Base-by-base conservation (phyloP, 768 basidiomycete species). In the Boletus rubropictus region DNA sequence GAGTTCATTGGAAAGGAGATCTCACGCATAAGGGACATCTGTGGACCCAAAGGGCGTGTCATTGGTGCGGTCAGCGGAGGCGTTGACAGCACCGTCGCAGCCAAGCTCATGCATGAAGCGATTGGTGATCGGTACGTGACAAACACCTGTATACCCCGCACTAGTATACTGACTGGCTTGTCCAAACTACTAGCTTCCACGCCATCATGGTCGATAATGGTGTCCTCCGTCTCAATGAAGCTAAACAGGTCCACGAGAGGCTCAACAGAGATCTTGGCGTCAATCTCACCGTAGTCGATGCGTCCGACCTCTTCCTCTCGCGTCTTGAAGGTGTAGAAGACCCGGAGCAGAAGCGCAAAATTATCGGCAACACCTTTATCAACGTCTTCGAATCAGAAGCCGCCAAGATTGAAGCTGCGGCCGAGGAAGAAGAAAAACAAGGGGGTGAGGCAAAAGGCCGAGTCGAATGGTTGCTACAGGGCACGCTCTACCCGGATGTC, bases 171-270 rank as follows among this genome's bases (percentile, higher is more conserved):
- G 9, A 31, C 50, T 25, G 18, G 44, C 36, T 24, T 36, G 21
- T 39, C 27, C 37, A 42, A 9, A 38, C 32, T 7, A 7, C 58
- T 25, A 95, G 94, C 50, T 99, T 99, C 77, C 96, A 95, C 61
- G 96, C 94, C 9, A 96, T 98, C 71, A 94, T 98, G 93, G 96
- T 98, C 36, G 95, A 98, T 69, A 99, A 99, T 61, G 96, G 96
- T 48, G 95, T 98, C 24, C 76, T 99, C 10, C 88, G 96, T 43
- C 69, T 86, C 55, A 86, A 97, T 61, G 96, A 99, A 65, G 93
- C 84, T 9, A 62, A 78, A 44, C 92, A 96, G 66, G 96, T 99
- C 14, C 67, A 95, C 67, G 81, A 85, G 57, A 97, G 95, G 93
- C 78, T 99, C 42, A 89, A 85, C 68, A 80, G 81, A 61, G 80